Conservation (phyloP, 2,329 filamentous ascomycete genomes). For the Trichoderma brevicompactum region DNA sequence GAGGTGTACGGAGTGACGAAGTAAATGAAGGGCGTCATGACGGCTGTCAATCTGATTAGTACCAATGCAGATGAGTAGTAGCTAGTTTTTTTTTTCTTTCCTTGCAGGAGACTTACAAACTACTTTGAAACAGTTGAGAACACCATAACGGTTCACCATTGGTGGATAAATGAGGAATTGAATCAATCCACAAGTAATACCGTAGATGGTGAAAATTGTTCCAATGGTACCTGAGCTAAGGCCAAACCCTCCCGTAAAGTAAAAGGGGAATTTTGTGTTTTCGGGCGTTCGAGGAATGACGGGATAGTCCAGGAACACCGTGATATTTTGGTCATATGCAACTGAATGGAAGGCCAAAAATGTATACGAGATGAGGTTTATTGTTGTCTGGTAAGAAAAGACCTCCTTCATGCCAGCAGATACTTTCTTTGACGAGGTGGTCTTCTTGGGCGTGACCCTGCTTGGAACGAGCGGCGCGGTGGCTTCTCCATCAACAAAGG, state of each 20-base stretch:
- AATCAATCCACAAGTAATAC: conserved; percentile 75
- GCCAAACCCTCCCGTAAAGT: conserved; percentile 83
- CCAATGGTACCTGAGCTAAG: conserved; percentile 75
- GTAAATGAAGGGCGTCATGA: conserved; percentile 76
- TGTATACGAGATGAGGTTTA: conserved; percentile 79
- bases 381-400: conserved; percentile 72
- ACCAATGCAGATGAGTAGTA: background rate
- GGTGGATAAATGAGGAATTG: conserved; percentile 87
- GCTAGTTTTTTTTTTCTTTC: background rate
- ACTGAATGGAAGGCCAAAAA: conserved; percentile 81
- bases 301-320: conserved; percentile 85
- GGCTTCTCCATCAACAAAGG: conserved; percentile 60
- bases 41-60: conserved; percentile 44
- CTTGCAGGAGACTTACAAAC: conserved; percentile 49
- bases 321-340: conserved; percentile 84
- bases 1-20: conserved; percentile 80
- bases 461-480: conserved; percentile 38
- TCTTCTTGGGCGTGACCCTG: conserved; percentile 26
- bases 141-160: conserved; percentile 72
- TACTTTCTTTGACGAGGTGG: conserved; percentile 35
- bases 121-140: conserved; percentile 72
- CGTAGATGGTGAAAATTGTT: conserved; percentile 82
- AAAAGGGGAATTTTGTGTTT: conserved; percentile 71
- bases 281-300: conserved; percentile 59
- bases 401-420: conserved; percentile 62